phyloP scores from a whole-genome alignment of 805 yeast genomes.

The Sugiyamaella marilandica region DNA sequence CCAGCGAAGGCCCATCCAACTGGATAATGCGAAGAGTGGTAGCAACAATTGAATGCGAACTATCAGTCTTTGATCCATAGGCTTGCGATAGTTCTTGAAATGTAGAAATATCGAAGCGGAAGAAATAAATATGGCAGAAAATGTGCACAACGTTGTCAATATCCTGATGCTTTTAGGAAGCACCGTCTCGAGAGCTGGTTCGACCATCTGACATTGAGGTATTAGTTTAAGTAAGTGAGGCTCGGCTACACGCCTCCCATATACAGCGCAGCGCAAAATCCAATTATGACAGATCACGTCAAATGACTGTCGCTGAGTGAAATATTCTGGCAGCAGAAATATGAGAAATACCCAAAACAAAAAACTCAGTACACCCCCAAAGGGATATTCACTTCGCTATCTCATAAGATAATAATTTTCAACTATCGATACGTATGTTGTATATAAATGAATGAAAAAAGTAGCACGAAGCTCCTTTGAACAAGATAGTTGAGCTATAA shows the following conservation, averaged over 20 bases:
- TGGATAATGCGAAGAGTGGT: constrained; percentile 72
- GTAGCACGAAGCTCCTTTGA: too few species aligned
- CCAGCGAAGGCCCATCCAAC: constrained; percentile 53
- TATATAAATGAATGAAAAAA: too few species aligned
- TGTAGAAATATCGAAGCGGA: constrained; percentile 47
- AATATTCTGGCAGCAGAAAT: too few species aligned
- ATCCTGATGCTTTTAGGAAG: neutral
- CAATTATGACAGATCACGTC: too few species aligned
- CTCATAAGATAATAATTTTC: too few species aligned
- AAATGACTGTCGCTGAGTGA: too few species aligned
- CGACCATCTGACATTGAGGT: neutral
- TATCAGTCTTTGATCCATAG: constrained; percentile 78
- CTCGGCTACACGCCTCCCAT: neutral
- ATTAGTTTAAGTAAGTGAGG: neutral
- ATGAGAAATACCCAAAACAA: too few species aligned
- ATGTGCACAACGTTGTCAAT: constrained; percentile 18
- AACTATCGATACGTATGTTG: too few species aligned
- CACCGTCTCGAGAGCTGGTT: neutral
- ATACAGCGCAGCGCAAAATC: too few species aligned
- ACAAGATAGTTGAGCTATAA: too few species aligned
- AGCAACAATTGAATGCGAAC: constrained; percentile 77
- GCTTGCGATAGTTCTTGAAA: constrained; percentile 73
- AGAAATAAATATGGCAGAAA: constrained; percentile 40
- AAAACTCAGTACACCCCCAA: too few species aligned
- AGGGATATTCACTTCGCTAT: too few species aligned